Percentiles rank a stretch among this genome's conserved stretches.
phyloP scores from a whole-genome alignment of 1,284 basidiomycete species.

The Fistulinella cinereoalba region DNA sequence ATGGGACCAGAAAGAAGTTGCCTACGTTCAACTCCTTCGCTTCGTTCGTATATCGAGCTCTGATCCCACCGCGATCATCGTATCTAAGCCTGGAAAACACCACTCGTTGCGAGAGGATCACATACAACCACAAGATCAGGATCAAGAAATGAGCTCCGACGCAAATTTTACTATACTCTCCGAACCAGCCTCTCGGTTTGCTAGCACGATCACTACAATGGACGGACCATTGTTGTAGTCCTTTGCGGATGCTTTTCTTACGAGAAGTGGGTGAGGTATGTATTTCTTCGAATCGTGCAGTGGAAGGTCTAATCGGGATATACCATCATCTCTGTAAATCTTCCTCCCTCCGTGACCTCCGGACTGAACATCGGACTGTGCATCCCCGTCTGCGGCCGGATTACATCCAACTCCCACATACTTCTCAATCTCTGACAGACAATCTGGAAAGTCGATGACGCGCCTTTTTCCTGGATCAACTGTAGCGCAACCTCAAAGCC shows the following conservation, averaged over 20 bases:
- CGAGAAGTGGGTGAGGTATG: constrained; percentile 9
- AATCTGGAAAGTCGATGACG: constrained; percentile 73
- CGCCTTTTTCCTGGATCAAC: constrained; percentile 83
- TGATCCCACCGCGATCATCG: constrained; percentile 43
- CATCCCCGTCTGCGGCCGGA: constrained; percentile 12
- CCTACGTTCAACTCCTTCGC: constrained; percentile 73
- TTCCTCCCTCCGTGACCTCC: constrained; percentile 12
- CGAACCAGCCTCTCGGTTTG: constrained; percentile 37
- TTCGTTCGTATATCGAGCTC: constrained; percentile 70
- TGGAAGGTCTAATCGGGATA: constrained; percentile 22
- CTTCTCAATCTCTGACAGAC: constrained; percentile 66
- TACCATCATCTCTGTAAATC: constrained; percentile 25
- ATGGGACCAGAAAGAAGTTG: constrained; percentile 76
- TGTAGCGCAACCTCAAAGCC: constrained; percentile 58
- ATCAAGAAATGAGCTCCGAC: constrained; percentile 36
- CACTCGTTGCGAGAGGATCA: constrained; percentile 31
- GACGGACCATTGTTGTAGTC: constrained; percentile 31
- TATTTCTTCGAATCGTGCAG: constrained; percentile 17
- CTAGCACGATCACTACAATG: constrained; percentile 45
- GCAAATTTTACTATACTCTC: constrained; percentile 28
- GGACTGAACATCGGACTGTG: constrained; percentile 25
- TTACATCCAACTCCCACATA: constrained; percentile 66
- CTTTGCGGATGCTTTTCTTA: too few relatives aligned
- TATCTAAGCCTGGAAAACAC: constrained; percentile 63
- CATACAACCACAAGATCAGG: constrained; percentile 6